Base-by-base conservation (phyloP, 805 yeast genomes). In the Kodamaea leandrae region DNA sequence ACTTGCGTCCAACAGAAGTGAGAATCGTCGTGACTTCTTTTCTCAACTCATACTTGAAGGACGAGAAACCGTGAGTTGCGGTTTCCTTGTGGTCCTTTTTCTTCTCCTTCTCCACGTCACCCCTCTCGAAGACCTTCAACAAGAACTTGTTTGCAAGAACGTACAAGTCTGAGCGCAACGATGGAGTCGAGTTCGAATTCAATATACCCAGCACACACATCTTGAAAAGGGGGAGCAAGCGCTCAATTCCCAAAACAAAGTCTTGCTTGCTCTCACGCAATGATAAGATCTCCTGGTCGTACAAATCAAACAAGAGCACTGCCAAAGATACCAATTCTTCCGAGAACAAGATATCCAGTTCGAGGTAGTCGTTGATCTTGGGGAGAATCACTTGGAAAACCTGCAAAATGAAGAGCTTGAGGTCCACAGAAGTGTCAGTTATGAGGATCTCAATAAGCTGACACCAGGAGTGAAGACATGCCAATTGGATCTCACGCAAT, bases 391-490 rank as follows among this genome's bases (percentile, higher is more conserved):
- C 69, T 51, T 87, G 95, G 47, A 89, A 80, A 2, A 86, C 77
- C 50, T 85, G 95, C 14, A 87, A 62, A 40, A 88, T 79, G 53
- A 91, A 83, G 27, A 77, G 74, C 32, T 48, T 44, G 0, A 79
- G 68, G 5, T 67, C 60, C 41, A 80, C 60, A n/a, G 65, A 66
- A 7, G 79, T 80, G 58, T 82, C 89, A 4, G 79, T 70, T 4
- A 86, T 79, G 33, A 87, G 62, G 3, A 88, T 78, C 46, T 88
- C 87, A 17, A 87, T 80, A 37, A 90, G 60, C 49, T 82, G 83
- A 16, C 82, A 81, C 98, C 98, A 91, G 0, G 95, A 77, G 53
- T 82, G 87, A 20, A 91, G 63, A 43, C 83, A 78, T 10, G 73
- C 63, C 35, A 83, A 63, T 46, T 84, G 93, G 6, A 70, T 65